Percentiles rank a stretch among this genome's conserved stretches.
These are phyloP conservation scores for Globisporangium cylindrosporum DNA, from an alignment of 352 stramenopile species.

Conservation along the genomic window DNA sequence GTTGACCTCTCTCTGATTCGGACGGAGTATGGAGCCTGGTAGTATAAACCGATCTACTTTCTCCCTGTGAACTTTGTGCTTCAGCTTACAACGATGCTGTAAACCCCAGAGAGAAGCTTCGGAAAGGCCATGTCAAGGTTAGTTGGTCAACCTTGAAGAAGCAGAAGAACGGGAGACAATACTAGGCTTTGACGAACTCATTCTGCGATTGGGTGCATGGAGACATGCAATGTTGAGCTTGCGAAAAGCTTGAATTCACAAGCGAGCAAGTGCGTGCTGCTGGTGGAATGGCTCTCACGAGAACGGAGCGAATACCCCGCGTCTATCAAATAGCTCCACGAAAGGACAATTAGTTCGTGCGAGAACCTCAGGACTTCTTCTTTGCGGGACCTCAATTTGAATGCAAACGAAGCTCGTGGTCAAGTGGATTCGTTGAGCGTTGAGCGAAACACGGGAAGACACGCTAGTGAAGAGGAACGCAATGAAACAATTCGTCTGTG, in stretches of 20 bases:
- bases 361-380: background rate
- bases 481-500: background rate
- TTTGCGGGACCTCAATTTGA: too few species aligned
- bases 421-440: background rate
- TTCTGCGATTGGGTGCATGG: background rate
- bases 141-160: background rate
- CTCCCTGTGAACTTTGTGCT: too few species aligned
- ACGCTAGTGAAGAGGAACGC: background rate
- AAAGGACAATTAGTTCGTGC: background rate
- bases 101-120: background rate
- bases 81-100: too few species aligned
- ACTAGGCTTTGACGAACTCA: background rate
- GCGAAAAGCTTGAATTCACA: background rate
- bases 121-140: background rate
- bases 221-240: background rate
- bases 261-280: background rate
- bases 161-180: background rate
- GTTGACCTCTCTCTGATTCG: too few species aligned
- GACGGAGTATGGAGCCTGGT: too few species aligned
- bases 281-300: background rate
- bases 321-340: background rate
- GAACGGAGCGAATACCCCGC: too few species aligned
- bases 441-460: too few species aligned
- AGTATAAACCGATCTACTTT: too few species aligned
- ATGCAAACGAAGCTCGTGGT: background rate